These are phyloP conservation scores for Botrytis hyacinthi DNA, from an alignment of 2,329 filamentous ascomycete species.

Conservation along the genomic window DNA sequence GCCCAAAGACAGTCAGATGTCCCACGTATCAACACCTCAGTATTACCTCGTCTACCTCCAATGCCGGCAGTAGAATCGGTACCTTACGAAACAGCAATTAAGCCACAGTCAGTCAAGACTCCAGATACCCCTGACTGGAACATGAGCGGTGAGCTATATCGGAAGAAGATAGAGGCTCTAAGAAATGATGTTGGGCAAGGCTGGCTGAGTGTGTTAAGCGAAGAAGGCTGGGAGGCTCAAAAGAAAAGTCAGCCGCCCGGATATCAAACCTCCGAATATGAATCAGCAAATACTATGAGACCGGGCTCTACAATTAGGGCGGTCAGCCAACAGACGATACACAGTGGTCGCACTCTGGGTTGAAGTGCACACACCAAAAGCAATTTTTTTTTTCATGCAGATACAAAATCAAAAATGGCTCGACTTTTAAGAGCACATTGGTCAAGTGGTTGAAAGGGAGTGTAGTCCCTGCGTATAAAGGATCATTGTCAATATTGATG, in stretches of 20 bases:
- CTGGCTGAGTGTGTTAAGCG: constrained; percentile 82
- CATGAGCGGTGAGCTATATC: constrained; percentile 72
- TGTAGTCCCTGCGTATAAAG: background rate
- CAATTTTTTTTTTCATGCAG: background rate
- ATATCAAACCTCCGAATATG: constrained; percentile 35
- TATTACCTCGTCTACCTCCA: constrained; percentile 33
- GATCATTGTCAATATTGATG: background rate
- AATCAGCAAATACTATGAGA: constrained; percentile 33
- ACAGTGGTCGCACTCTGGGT: constrained; percentile 38
- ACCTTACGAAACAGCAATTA: constrained; percentile 30
- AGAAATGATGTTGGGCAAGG: constrained; percentile 81
- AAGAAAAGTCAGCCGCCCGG: constrained; percentile 31
- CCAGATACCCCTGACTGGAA: constrained; percentile 57
- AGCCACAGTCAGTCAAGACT: constrained; percentile 22
- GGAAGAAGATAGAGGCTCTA: constrained; percentile 82
- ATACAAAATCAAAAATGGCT: background rate
- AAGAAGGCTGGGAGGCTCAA: constrained; percentile 62
- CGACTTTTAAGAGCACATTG: background rate
- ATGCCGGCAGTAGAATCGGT: constrained; percentile 34
- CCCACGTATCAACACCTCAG: constrained; percentile 35
- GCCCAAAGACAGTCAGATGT: constrained; percentile 31
- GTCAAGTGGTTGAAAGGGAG: background rate
- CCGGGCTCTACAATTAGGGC: constrained; percentile 36
- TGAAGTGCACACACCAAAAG: constrained; percentile 25
- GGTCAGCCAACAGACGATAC: constrained; percentile 39